Evolutionary conservation across 2,329 filamentous ascomycete genomes (phyloP).

Genomic region (Colletotrichum godetiae): DNA sequence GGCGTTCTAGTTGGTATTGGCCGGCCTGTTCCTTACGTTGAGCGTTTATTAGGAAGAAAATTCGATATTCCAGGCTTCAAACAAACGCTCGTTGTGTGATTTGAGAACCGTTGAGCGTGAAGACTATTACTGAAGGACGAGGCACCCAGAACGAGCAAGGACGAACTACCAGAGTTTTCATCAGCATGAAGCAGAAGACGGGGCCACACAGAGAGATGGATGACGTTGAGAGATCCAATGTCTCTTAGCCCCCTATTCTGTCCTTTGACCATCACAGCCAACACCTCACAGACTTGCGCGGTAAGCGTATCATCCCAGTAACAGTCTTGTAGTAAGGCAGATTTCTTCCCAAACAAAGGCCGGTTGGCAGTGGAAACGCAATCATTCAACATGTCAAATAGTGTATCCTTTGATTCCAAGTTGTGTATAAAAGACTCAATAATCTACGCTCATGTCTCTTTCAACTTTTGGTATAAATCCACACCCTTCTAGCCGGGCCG

Average conservation of each 20-base stretch:
- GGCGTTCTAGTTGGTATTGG: background rate
- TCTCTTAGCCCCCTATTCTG: background rate
- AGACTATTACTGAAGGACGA: background rate
- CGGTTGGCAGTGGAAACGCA: no score
- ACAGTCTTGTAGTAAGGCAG: background rate
- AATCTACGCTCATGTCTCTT: background rate
- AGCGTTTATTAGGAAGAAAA: background rate
- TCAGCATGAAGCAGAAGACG: no score
- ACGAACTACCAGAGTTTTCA: no score
- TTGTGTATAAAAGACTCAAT: background rate
- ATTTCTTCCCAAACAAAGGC: no score
- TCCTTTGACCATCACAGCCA: background rate
- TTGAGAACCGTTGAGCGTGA: background rate
- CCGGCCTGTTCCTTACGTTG: background rate
- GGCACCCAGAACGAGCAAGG: no score
- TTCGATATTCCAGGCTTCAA: slow-evolving; percentile 5
- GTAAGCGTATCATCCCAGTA: background rate
- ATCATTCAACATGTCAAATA: background rate
- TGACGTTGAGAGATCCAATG: no score
- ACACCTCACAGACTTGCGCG: background rate
- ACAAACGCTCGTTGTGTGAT: background rate
- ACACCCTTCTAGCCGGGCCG: background rate
- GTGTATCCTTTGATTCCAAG: background rate
- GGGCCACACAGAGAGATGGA: no score
- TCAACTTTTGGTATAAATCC: background rate